Evolutionary conservation across 192 early-diverging fungal genomes (phyloP).

Genomic region (Linnemannia elongata): DNA sequence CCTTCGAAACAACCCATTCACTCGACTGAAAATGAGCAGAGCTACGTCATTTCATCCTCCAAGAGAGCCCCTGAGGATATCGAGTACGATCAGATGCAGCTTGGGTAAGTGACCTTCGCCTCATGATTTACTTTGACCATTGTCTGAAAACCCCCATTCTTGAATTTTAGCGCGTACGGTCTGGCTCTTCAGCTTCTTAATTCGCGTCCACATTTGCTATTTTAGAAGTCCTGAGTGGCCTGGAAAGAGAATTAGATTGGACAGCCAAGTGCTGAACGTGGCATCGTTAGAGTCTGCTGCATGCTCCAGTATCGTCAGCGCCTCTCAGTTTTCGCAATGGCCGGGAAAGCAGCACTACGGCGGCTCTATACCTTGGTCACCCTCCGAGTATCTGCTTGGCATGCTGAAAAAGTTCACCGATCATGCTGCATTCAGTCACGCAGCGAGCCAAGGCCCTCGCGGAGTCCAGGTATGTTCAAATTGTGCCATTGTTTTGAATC

Average conservation of each 20-base stretch:
- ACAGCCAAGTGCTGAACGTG: neutral
- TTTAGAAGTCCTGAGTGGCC: neutral
- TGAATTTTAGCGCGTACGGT: neutral
- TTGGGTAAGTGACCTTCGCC: neutral
- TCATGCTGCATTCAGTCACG: slow-evolving; percentile 5
- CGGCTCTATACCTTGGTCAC: neutral
- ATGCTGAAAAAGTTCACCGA: slow-evolving; percentile 20
- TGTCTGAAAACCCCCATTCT: neutral
- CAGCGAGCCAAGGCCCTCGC: slow-evolving; percentile 35
- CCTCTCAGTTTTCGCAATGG: slow-evolving; percentile 33
- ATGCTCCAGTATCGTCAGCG: slow-evolving; percentile 34
- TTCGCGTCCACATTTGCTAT: neutral
- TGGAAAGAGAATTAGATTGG: slow-evolving; percentile 12
- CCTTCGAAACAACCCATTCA: neutral
- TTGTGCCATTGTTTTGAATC: neutral
- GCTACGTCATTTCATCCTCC: neutral
- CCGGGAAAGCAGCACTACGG: neutral
- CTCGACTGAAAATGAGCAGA: neutral
- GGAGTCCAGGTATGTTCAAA: slow-evolving; percentile 28
- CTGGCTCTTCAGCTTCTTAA: neutral
- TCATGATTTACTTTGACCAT: slow-evolving; percentile 1
- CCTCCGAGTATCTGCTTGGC: slow-evolving; percentile 1
- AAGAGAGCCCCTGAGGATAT: slow-evolving; percentile 24
- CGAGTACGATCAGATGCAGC: slow-evolving; percentile 7
- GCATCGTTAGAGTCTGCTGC: slow-evolving; percentile 30